These are phyloP conservation scores for Paramecium caudatum DNA, from an alignment of 73 alveolate species.

Conservation along the genomic window DNA sequence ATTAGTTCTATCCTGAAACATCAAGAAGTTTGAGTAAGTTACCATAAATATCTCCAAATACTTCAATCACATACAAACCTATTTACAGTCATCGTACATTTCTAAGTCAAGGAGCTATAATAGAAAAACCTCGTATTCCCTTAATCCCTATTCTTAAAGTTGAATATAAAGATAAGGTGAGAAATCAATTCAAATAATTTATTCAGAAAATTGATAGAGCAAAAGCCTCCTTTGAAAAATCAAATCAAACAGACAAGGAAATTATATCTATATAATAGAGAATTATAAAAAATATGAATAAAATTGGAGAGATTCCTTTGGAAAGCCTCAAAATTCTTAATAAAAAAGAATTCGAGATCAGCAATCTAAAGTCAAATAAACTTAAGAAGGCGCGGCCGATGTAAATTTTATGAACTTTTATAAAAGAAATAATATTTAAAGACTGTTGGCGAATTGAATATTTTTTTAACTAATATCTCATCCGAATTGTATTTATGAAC, in stretches of 20 bases:
- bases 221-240: slow-evolving; percentile 3
- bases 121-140: background rate
- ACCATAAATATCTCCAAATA: slow-evolving; percentile 41
- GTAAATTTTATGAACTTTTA: slow-evolving; percentile 16
- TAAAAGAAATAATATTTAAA: background rate
- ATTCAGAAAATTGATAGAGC: background rate
- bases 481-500: slow-evolving; percentile 40
- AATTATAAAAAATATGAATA: slow-evolving; percentile 24
- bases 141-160: background rate
- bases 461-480: slow-evolving; percentile 38
- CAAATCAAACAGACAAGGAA: background rate
- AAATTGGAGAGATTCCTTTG: slow-evolving; percentile 42
- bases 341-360: background rate
- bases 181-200: background rate
- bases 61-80: background rate
- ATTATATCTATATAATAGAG: background rate
- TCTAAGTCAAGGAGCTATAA: background rate
- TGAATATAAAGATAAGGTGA: background rate
- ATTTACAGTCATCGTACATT: background rate
- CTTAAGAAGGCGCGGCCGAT: background rate
- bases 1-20: slow-evolving; percentile 19
- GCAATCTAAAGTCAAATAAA: background rate
- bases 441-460: background rate
- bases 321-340: background rate
- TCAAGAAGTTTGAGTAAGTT: background rate